Conservation (phyloP, 2,329 filamentous ascomycete species). For the Macrophomina phaseolina region DNA sequence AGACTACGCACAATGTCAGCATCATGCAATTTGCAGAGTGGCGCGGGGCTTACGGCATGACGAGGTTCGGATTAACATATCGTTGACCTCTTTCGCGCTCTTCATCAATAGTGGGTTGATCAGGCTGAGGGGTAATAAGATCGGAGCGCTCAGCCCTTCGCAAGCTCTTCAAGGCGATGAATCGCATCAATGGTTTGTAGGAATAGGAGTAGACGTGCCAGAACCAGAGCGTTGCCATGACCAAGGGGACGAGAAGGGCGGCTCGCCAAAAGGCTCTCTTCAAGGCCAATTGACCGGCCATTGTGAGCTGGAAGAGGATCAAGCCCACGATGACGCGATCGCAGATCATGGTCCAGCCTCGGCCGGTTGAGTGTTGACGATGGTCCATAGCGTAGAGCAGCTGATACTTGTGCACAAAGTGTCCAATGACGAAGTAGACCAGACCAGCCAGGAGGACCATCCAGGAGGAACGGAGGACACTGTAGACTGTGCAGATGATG, state of each 20-base stretch:
- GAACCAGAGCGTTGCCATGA: constrained; percentile 86
- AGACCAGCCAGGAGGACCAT: constrained; percentile 81
- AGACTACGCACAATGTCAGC: constrained; percentile 53
- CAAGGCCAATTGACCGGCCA: constrained; percentile 83
- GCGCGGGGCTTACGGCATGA: constrained; percentile 63
- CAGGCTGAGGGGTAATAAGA: constrained; percentile 36
- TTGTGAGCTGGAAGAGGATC: constrained; percentile 87
- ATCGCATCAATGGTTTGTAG: constrained; percentile 87
- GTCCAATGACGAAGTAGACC: constrained; percentile 81
- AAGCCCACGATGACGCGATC: constrained; percentile 87
- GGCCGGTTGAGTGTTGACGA: constrained; percentile 89
- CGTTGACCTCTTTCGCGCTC: constrained; percentile 70
- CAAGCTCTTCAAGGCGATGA: constrained; percentile 89
- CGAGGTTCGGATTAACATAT: constrained; percentile 79
- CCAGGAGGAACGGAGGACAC: constrained; percentile 79
- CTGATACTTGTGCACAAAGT: constrained; percentile 96
- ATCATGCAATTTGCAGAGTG: not conserved
- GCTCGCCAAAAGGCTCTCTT: constrained; percentile 75
- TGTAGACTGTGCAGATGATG: constrained; percentile 95
- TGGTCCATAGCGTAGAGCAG: constrained; percentile 98
- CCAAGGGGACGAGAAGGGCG: constrained; percentile 74
- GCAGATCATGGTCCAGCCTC: constrained; percentile 96
- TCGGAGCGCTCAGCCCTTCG: constrained; percentile 64
- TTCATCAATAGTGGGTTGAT: constrained; percentile 71
- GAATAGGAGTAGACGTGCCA: constrained; percentile 78